Evolutionary conservation across 257 asterid genomes (phyloP), one percentile per base, ranked within the genome.

Genomic region (Eucommia ulmoides): DNA sequence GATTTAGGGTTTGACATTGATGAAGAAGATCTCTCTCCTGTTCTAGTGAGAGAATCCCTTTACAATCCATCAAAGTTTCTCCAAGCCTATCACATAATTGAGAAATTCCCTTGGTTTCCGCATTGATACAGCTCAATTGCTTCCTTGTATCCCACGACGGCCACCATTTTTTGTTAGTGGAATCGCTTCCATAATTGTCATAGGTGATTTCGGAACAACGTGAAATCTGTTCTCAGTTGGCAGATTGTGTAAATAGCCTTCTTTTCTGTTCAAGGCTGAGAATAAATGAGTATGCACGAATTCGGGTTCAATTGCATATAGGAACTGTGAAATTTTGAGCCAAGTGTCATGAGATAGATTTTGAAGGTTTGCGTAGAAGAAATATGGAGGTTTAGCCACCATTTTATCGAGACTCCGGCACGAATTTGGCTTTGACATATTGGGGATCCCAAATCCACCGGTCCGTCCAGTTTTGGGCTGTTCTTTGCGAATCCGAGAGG

Each of bases 161-260:
- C 98, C 94, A 82, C 84, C 84, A 85, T 68, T 79, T 45, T 35
- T 68, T 2, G 75, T 23, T 9, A 45, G 65, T 1, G 95, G 95
- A 53, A 79, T 35, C 33, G 79, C 88, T 70, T 79, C 93, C 51
- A 74, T 68, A 38, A 89, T 71, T 6, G 80, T 80, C 81, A 61
- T 64, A 22, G 96, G 92, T 33, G 92, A 76, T 58, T 67, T 80
- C 1, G 96, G 96, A 21, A 41, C 54, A 64, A 75, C 53, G 65
- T 68, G 81, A 51, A 66, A 74, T 67, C 96, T 69, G 24, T 68
- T 74, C 59, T 70, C 82, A 16, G 59, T 59, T 9, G 98, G 92
- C 50, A 89, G 88, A 70, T 85, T 89, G 63, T 89, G 98, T 10
- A 85, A 59, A 33, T 85, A 89, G 44, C 98, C 96, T 71, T 89